Conservation (phyloP, 1,284 basidiomycete genomes). For the Pyrrhoderma lamaoense region DNA sequence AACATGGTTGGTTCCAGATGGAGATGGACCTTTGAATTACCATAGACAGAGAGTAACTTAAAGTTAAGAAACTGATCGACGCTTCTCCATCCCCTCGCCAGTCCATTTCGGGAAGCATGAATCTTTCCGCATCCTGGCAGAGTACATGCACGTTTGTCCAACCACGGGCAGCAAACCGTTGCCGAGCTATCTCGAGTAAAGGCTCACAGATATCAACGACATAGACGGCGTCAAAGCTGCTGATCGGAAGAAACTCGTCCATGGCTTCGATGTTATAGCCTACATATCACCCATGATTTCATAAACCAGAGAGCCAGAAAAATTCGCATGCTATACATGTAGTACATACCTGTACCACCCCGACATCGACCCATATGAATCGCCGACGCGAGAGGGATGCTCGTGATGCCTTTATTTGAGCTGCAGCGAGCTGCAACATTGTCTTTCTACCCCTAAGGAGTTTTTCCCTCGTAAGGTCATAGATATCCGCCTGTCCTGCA, state of each 20-base stretch:
- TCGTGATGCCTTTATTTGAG: slow-evolving; percentile 52
- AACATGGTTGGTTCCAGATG: neutral
- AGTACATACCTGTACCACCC: slow-evolving; percentile 65
- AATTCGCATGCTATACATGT: too few species aligned
- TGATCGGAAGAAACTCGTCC: slow-evolving; percentile 62
- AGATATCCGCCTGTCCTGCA: slow-evolving; percentile 61
- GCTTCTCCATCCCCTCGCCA: slow-evolving; percentile 49
- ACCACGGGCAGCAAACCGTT: slow-evolving; percentile 60
- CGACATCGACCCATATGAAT: slow-evolving; percentile 77
- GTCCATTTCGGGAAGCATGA: slow-evolving; percentile 59
- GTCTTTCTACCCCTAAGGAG: slow-evolving; percentile 65
- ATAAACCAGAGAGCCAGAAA: too few species aligned
- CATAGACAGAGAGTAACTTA: slow-evolving; percentile 73
- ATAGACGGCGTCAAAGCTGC: slow-evolving; percentile 65
- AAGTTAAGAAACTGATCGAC: slow-evolving; percentile 53
- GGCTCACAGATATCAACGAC: slow-evolving; percentile 74
- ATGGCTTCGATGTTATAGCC: slow-evolving; percentile 81
- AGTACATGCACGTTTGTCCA: slow-evolving; percentile 73
- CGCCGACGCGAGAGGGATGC: slow-evolving; percentile 36
- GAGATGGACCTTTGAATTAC: slow-evolving; percentile 26
- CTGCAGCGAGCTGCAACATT: slow-evolving; percentile 63
- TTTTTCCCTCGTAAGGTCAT: slow-evolving; percentile 54
- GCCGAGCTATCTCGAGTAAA: slow-evolving; percentile 63
- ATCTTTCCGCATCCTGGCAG: slow-evolving; percentile 70
- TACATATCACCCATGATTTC: slow-evolving; percentile 21